Base-by-base conservation (phyloP, 164 flowering plant genomes). In the Liquidambar formosana region DNA sequence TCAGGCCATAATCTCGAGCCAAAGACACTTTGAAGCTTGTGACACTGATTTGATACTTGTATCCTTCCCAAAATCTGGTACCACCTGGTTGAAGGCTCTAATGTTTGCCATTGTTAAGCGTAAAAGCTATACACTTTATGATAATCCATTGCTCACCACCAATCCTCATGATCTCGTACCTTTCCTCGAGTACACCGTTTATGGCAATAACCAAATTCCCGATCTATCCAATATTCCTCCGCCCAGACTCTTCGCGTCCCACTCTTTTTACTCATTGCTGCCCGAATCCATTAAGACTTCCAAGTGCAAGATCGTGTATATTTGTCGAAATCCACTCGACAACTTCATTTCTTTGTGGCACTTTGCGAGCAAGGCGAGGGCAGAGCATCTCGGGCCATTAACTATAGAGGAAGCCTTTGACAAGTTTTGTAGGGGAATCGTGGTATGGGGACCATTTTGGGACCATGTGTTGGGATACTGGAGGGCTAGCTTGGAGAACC, bases 141-240 rank as follows among this genome's bases (percentile, higher is more conserved):
- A 8, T 14, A 56, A 64, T 21, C 67, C 67, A 13, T n/a, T 64
- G 22, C 67, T 64, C 43, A 49, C 57, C 16, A 0, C 44, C 41
- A 64, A n/a, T 18, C 57, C 67, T 5, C 67, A 64, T 64, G 44
- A 47, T 27, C 57, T 47, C 8, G 56, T 64, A 1, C 67, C 57
- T 8, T 15, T 64, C 57, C 18, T 64, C 8, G 67, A 64, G 14
- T 11, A 5, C 23, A 10, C 0, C 14, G 23, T 49, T 4, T 26
- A 28, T 33, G 9, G 2, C 6, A 47, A 26, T 0, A 27, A 16
- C 43, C 57, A 27, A 10, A 1, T 27, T 10, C 57, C 67, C 1
- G 41, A 49, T 27, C 22, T 49, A 2, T 1, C 28, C 19, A 4
- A 18, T 27, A 2, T 47, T n/a, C 3, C 15, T 5, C 15, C 66